Conservation (phyloP, 2,329 filamentous ascomycete species). For the Calonectria pseudoturangicola region DNA sequence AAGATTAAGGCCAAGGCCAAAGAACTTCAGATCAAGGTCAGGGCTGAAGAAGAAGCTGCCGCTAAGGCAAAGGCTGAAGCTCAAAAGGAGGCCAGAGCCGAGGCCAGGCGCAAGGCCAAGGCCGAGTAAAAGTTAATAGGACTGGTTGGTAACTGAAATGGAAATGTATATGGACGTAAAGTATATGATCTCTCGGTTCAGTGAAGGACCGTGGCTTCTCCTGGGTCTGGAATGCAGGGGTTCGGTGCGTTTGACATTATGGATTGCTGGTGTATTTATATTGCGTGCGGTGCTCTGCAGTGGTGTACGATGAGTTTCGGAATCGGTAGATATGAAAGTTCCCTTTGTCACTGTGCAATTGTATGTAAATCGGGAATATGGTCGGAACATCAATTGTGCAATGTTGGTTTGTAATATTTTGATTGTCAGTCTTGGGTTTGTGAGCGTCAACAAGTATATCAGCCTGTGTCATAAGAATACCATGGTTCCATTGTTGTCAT, state of each 20-base stretch:
- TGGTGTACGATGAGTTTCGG: constrained; percentile 35
- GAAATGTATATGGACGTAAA: constrained; percentile 17
- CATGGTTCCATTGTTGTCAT: background rate
- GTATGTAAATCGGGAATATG: constrained; percentile 37
- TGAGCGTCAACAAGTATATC: background rate
- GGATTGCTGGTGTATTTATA: constrained; percentile 10
- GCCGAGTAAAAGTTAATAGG: constrained; percentile 6
- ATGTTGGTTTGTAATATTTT: background rate
- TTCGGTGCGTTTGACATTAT: constrained; percentile 23
- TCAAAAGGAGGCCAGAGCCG: constrained; percentile 14
- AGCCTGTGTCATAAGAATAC: background rate
- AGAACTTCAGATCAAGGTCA: constrained; percentile 53
- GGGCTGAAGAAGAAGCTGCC: constrained; percentile 45
- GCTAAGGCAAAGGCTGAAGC: constrained; percentile 10
- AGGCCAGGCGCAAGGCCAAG: constrained; percentile 19
- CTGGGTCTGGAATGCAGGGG: constrained; percentile 31
- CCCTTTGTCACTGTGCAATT: constrained; percentile 35
- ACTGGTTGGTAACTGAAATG: background rate
- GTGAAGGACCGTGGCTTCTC: background rate
- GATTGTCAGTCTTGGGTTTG: background rate
- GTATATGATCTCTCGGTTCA: constrained; percentile 1
- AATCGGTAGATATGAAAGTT: constrained; percentile 29
- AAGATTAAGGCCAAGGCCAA: constrained; percentile 58
- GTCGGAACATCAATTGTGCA: constrained; percentile 29
- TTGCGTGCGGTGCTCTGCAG: background rate